These are phyloP conservation scores for Sugiyamaella qingdaonensis DNA, from an alignment of 805 yeast genomes.

Conservation along the genomic window DNA sequence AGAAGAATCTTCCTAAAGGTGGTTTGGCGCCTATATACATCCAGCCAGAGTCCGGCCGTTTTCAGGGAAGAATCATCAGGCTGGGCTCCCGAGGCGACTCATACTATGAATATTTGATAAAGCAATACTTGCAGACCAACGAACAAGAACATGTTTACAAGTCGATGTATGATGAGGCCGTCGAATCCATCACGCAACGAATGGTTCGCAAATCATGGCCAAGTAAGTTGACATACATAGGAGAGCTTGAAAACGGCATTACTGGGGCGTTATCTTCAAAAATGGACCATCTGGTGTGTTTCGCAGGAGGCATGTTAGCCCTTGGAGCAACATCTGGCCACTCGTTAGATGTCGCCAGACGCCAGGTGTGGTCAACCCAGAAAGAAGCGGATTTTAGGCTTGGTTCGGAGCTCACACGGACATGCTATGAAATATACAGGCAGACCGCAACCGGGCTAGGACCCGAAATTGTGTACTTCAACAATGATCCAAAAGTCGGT, in stretches of 20 bases:
- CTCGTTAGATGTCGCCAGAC: constrained; percentile 51
- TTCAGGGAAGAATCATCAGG: constrained; percentile 61
- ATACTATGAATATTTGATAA: constrained; percentile 81
- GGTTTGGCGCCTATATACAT: constrained; percentile 84
- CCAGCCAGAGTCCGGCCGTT: constrained; percentile 68
- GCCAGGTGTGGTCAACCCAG: constrained; percentile 50
- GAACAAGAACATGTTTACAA: constrained; percentile 57
- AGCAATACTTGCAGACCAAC: constrained; percentile 77
- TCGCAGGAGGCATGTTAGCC: constrained; percentile 83
- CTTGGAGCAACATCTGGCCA: constrained; percentile 83
- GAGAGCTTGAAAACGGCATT: constrained; percentile 73
- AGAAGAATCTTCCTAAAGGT: constrained; percentile 56
- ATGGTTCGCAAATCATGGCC: constrained; percentile 60
- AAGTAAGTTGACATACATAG: constrained; percentile 59
- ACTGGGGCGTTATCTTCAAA: constrained; percentile 56
- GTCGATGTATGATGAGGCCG: constrained; percentile 72
- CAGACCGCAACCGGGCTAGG: constrained; percentile 72
- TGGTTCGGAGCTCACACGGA: constrained; percentile 68
- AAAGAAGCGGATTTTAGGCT: constrained; percentile 61
- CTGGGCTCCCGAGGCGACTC: constrained; percentile 92
- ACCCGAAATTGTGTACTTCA: constrained; percentile 87
- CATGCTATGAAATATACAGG: constrained; percentile 82
- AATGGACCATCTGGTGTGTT: constrained; percentile 93
- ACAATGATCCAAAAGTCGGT: constrained; percentile 42
- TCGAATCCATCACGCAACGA: constrained; percentile 69